Conservation (phyloP, 768 basidiomycete genomes). For the Xerocomellus dryophilus region DNA sequence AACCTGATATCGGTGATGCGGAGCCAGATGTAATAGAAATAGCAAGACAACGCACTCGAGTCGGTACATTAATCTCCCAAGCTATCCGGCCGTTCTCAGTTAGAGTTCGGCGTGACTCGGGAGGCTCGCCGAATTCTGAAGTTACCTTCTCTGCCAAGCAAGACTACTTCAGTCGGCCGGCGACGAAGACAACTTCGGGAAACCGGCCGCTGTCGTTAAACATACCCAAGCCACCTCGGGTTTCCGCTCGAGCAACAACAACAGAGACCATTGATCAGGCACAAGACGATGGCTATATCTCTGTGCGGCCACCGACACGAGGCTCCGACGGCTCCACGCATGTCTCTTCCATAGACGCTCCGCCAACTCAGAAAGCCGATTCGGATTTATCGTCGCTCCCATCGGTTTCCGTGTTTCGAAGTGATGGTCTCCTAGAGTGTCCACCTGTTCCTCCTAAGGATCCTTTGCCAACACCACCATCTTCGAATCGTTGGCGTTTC, state of each 20-base stretch:
- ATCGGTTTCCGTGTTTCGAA: slow-evolving; percentile 3
- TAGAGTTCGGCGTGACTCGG: slow-evolving; percentile 39
- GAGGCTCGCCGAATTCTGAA: slow-evolving; percentile 30
- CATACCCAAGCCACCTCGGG: slow-evolving; percentile 20
- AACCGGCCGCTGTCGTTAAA: slow-evolving; percentile 21
- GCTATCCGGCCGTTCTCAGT: slow-evolving; percentile 48
- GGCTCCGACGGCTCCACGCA: slow-evolving; percentile 13
- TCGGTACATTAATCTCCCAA: slow-evolving; percentile 53
- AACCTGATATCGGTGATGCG: slow-evolving; percentile 43
- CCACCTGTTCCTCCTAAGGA: slow-evolving; percentile 33
- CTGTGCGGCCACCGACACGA: slow-evolving; percentile 10
- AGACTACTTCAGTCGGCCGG: slow-evolving; percentile 21
- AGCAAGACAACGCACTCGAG: slow-evolving; percentile 41
- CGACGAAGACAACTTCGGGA: slow-evolving; percentile 9
- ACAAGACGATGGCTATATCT: background rate
- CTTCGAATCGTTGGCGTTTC: slow-evolving; percentile 48
- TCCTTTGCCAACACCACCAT: slow-evolving; percentile 18
- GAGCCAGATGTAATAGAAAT: slow-evolving; percentile 34
- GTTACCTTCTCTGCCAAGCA: slow-evolving; percentile 18
- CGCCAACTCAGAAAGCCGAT: slow-evolving; percentile 1
- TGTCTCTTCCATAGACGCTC: slow-evolving; percentile 15
- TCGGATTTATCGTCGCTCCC: slow-evolving; percentile 13
- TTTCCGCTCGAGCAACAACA: slow-evolving; percentile 23
- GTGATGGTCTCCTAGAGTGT: slow-evolving; percentile 18
- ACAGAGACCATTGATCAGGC: slow-evolving; percentile 25